phyloP scores from a whole-genome alignment of 164 flowering plant species.

The Protea cynaroides region DNA sequence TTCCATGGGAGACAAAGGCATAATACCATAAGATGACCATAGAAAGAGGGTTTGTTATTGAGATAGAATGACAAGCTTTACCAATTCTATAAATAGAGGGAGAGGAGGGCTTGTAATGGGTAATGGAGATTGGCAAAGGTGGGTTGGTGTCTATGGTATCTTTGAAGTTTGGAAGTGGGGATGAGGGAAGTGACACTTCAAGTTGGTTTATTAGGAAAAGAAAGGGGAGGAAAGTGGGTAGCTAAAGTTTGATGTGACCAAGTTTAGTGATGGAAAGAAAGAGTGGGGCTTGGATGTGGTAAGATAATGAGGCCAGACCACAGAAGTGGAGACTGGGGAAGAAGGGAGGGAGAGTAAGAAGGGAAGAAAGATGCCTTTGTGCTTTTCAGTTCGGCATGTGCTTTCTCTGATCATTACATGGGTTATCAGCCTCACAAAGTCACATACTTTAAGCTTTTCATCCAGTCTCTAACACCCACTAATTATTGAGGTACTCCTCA shows the following conservation, averaged over 20 bases:
- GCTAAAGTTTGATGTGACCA: background rate
- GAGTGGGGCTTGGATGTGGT: background rate
- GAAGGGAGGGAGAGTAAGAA: slow-evolving; percentile 1
- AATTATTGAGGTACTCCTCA: too few species aligned
- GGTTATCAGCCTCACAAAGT: slow-evolving; percentile 21
- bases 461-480: background rate
- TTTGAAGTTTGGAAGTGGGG: slow-evolving; percentile 22
- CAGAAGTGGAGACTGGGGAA: background rate
- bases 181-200: slow-evolving; percentile 9
- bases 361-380: slow-evolving; percentile 5
- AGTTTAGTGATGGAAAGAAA: background rate
- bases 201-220: background rate
- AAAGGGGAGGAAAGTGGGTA: background rate
- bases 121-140: slow-evolving; percentile 15
- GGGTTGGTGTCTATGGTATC: slow-evolving; percentile 36
- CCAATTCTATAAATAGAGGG: slow-evolving; percentile 10
- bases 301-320: background rate
- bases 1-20: slow-evolving; percentile 31
- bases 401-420: slow-evolving; percentile 29
- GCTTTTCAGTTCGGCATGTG: slow-evolving; percentile 45
- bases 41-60: slow-evolving; percentile 26
- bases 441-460: slow-evolving; percentile 26
- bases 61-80: background rate
- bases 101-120: background rate
- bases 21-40: background rate